Percentiles rank a stretch among this genome's conserved stretches.
These are phyloP conservation scores for Dothidotthia symphoricarpi DNA, from an alignment of 2,329 filamentous ascomycete species.

Conservation along the genomic window DNA sequence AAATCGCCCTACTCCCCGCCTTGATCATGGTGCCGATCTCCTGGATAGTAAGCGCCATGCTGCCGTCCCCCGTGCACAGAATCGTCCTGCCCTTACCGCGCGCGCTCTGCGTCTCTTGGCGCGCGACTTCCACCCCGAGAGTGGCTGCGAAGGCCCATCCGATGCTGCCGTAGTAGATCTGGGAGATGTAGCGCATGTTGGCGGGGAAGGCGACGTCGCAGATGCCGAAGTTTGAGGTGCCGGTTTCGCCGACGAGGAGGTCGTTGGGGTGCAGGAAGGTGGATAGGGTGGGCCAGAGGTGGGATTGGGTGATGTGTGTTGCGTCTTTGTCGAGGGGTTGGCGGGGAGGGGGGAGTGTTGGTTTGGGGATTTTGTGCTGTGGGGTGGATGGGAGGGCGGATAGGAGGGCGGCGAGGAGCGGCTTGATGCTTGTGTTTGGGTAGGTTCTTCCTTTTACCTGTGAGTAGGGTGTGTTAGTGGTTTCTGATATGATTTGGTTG, in stretches of 20 bases:
- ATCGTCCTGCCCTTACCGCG: slow-evolving; percentile 45
- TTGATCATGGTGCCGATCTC: slow-evolving; percentile 64
- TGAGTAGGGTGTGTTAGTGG: slow-evolving; percentile 1
- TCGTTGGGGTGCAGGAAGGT: slow-evolving; percentile 41
- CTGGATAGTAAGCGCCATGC: slow-evolving; percentile 65
- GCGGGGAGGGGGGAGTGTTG: slow-evolving; percentile 27
- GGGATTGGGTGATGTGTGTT: slow-evolving; percentile 45
- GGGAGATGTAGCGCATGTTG: slow-evolving; percentile 35
- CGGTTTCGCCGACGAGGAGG: slow-evolving; percentile 45
- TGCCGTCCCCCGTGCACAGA: slow-evolving; percentile 62
- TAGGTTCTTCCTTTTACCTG: slow-evolving; percentile 35
- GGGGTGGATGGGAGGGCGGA: slow-evolving; percentile 21
- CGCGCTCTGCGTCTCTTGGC: slow-evolving; percentile 44
- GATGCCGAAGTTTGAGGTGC: slow-evolving; percentile 43
- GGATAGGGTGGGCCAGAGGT: slow-evolving; percentile 45
- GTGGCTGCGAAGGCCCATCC: slow-evolving; percentile 46
- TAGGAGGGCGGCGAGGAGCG: slow-evolving; percentile 34
- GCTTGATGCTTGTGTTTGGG: slow-evolving; percentile 39
- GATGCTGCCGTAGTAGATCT: slow-evolving; percentile 48
- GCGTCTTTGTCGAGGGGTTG: slow-evolving; percentile 34
- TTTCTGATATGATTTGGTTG: background rate
- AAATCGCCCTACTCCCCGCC: slow-evolving; percentile 34
- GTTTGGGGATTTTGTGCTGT: slow-evolving; percentile 24
- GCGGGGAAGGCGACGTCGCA: slow-evolving; percentile 35
- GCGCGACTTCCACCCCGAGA: slow-evolving; percentile 49